Evolutionary conservation across 148 eudicot species (phyloP), one percentile per base, ranked within the genome.

Genomic region (Nepenthes gracilis): DNA sequence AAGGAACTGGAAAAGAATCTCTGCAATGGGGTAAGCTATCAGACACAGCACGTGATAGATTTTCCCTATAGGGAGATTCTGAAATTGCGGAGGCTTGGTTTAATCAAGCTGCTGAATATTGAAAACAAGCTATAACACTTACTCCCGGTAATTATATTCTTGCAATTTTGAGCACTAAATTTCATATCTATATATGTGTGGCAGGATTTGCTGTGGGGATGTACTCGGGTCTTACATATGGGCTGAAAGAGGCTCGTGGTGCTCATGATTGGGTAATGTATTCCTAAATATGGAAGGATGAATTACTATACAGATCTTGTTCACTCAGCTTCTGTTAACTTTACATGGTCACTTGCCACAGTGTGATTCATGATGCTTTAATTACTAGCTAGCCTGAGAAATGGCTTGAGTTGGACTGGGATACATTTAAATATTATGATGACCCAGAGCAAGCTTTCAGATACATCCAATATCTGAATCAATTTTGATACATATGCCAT

Each of bases 151-250:
- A 23, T 23, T 23, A 23, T 23, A 23, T 23, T 23, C 23, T 33
- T 55, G 36, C 4, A 2, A 13, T 58, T 2, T 36, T 58, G 43
- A 9, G n/a, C 6, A n/a, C 8, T 12, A 35, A 33, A 2, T 12
- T 1, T 12, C 23, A 23, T 23, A 23, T n/a, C n/a, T 5, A 35
- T 43, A 36, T 35, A 36, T 34, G 9, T 37, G 14, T 9, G 71
- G 61, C 77, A 90, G 97, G 98, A 49, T 40, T 92, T 58, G 90
- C 88, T 49, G 97, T 94, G 1, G 97, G 97, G 62, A 66, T 88
- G 83, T 92, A 85, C 55, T 92, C 96, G 0, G 96, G 98, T 38
- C 80, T 92, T n/a, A 88, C 96, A 14, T 88, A 85, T 76, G 96
- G 96, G 56, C 69, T 92, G 43, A 85, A 82, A 68, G 98, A 92